Base-by-base conservation (phyloP, 2,329 filamentous ascomycete genomes). In the Alternaria sp. region DNA sequence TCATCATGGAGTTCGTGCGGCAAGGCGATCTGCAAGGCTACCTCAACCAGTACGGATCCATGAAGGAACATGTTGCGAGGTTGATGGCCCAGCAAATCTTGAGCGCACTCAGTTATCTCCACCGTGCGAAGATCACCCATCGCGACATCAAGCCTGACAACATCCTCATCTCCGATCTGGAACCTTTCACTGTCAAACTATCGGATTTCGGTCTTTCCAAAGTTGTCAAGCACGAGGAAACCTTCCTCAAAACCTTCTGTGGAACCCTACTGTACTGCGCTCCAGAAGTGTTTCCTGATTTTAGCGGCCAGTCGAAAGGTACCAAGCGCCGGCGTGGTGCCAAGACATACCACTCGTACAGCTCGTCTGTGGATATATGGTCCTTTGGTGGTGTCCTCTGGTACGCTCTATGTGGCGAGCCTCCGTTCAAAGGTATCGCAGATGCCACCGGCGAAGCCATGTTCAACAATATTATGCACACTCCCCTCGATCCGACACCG, bases 81-180 rank as follows among this genome's bases (percentile, higher is more conserved):
- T 83, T 82, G 5, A 91, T 97, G 78, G 87, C 93, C 1, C 77
- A 81, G 20, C 93, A 97, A 76, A 86, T 98, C 36, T 81, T 97
- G 44, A 87, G 90, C 68, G 94, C 94, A 2, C 82, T 99, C 54
- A 89, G 88, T 30, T 97, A 99, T 76, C 84, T 99, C 9, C 95
- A 99, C 78, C 83, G 85, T 54, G 90, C 91, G 71, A 93, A 91
- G 74, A 97, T 99, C 70, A 98, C 94, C 0, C 95, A 99, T 80
- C 91, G 95, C n/a, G 95, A 99, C 78, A 93, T 99, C 74, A 99
- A 99, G 76, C 95, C 95, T 0, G 95, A 99, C 82, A 99, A 99
- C 73, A 97, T 99, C 62, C 84, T 99, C 41, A 92, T 98, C 67
- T 85, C 89, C 11, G 90, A 88, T 1, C 77, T 87, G 10, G 83